Conservation (phyloP, 352 stramenopile species). For the Aphanomyces euteiches region DNA sequence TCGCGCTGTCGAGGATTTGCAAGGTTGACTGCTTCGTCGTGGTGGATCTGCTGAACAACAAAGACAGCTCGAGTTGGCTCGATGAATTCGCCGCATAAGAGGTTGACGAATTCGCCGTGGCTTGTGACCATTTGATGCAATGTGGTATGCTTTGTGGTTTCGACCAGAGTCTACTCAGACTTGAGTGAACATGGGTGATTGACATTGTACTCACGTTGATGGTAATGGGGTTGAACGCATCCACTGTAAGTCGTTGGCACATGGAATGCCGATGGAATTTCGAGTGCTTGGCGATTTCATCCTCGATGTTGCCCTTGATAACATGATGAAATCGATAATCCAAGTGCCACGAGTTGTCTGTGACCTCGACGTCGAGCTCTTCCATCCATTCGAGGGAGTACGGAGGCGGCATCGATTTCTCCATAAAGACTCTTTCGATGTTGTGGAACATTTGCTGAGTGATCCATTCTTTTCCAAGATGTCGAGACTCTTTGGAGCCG, state of each 20-base stretch:
- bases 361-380: background rate
- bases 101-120: background rate
- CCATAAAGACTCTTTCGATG: background rate
- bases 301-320: no score
- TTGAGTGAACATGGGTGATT: no score
- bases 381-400: background rate
- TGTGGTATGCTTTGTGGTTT: background rate
- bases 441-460: background rate
- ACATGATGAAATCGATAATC: no score
- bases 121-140: background rate
- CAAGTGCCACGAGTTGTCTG: background rate
- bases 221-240: no score
- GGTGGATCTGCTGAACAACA: background rate
- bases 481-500: no score
- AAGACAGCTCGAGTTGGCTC: slow-evolving; percentile 2
- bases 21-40: background rate
- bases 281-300: no score
- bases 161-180: background rate
- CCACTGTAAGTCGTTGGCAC: no score
- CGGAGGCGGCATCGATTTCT: background rate
- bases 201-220: no score
- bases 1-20: no score
- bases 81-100: background rate
- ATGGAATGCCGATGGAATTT: no score
- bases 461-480: background rate